These are phyloP conservation scores for Fusarium nelsonii DNA, from an alignment of 2,329 filamentous ascomycete genomes.

Conservation along the genomic window DNA sequence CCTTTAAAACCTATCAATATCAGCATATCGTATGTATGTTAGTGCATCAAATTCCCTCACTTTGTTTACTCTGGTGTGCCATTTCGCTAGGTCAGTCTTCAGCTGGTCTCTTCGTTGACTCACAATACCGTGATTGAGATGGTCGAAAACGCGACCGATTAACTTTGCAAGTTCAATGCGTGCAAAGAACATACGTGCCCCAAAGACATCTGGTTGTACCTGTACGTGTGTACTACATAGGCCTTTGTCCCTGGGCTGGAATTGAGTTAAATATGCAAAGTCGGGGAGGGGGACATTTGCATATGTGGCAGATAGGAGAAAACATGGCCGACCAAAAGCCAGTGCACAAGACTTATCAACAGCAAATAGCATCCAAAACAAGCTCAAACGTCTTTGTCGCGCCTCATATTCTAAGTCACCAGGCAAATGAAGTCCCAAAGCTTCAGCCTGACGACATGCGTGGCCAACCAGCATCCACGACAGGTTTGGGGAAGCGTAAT, in stretches of 20 bases:
- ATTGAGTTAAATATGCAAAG: background rate
- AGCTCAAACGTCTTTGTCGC: background rate
- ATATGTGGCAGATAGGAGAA: background rate
- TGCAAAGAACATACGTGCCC: background rate
- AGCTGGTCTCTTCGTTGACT: background rate
- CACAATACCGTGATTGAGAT: background rate
- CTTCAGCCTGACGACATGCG: constrained; percentile 22
- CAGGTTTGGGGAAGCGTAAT: constrained; percentile 14
- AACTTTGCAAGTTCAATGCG: background rate
- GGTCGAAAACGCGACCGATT: background rate
- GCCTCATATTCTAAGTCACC: background rate
- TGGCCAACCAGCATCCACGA: constrained; percentile 30
- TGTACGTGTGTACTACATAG: rapidly evolving
- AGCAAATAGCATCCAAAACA: constrained; percentile 23
- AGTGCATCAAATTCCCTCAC: background rate
- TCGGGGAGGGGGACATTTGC: background rate
- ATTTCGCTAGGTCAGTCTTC: background rate
- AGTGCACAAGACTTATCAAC: constrained; percentile 24
- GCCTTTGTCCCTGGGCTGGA: background rate
- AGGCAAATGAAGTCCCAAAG: background rate
- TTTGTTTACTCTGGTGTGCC: background rate
- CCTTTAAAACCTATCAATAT: background rate
- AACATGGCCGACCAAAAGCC: constrained; percentile 12
- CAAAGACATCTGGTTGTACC: rapidly evolving
- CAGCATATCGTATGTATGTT: too few relatives aligned